Evolutionary conservation across 2,329 filamentous ascomycete genomes (phyloP).

Genomic region (Leptosphaerulina australis): DNA sequence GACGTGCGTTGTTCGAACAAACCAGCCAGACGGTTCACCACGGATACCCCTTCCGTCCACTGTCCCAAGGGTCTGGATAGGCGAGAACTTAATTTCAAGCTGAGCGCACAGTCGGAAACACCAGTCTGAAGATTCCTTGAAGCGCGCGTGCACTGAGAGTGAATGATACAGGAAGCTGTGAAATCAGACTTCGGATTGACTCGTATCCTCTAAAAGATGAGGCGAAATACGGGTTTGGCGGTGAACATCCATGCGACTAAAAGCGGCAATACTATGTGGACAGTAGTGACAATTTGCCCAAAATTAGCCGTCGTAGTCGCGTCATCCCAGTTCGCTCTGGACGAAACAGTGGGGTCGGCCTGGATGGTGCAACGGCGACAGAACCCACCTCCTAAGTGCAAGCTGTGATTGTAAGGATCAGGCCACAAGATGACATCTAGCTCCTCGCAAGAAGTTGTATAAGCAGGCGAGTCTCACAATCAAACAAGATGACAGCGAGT

Average conservation of each 20-base stretch:
- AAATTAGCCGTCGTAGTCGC: slow-evolving; percentile 29
- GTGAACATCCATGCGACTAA: slow-evolving; percentile 13
- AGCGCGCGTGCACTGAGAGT: not conserved
- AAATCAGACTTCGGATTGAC: not conserved
- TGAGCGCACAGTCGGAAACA: not conserved
- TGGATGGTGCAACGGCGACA: slow-evolving; percentile 27
- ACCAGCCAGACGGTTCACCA: slow-evolving; percentile 12
- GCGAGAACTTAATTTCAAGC: slow-evolving; percentile 22
- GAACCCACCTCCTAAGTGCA: slow-evolving; percentile 13
- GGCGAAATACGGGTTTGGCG: slow-evolving; percentile 10
- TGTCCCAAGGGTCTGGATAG: slow-evolving; percentile 19
- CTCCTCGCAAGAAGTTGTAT: not conserved
- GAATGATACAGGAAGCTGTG: not conserved
- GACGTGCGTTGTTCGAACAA: not conserved
- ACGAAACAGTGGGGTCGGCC: slow-evolving; percentile 24
- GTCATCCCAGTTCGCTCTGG: slow-evolving; percentile 25
- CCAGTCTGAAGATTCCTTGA: not conserved
- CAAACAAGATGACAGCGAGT: slow-evolving; percentile 29
- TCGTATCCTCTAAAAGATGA: slow-evolving; percentile 3
- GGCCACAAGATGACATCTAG: slow-evolving; percentile 3
- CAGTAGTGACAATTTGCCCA: slow-evolving; percentile 21
- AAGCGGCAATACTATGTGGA: slow-evolving; percentile 25
- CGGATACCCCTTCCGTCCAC: slow-evolving; percentile 13
- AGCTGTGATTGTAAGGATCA: slow-evolving; percentile 16
- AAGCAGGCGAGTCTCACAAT: slow-evolving; percentile 9